phyloP scores from a whole-genome alignment of 306 rosid genomes.

The Trifolium pratense region DNA sequence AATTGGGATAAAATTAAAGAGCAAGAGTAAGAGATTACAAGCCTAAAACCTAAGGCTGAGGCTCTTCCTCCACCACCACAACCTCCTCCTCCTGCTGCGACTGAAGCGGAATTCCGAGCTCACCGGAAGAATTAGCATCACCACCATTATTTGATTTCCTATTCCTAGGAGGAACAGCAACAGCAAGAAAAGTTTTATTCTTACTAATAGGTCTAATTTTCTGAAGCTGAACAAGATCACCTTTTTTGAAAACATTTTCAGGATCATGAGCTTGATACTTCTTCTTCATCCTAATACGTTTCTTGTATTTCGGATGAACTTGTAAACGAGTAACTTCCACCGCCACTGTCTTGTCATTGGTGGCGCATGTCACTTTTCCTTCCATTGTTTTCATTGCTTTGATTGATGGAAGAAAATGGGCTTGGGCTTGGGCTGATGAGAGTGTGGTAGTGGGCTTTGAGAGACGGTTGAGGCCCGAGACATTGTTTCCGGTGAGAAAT shows the following conservation, averaged over 20 bases:
- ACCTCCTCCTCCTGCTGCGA: neutral
- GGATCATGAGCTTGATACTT: conserved; percentile 97
- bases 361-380: conserved; percentile 77
- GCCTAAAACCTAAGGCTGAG: neutral
- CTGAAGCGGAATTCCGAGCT: conserved; percentile 63
- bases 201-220: conserved; percentile 85
- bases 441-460: conserved; percentile 47
- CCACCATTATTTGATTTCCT: conserved; percentile 41
- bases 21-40: neutral
- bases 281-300: conserved; percentile 89
- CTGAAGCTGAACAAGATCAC: conserved; percentile 80
- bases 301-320: conserved; percentile 89
- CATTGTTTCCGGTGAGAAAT: conserved; percentile 66
- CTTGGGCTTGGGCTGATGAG: neutral
- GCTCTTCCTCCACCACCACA: neutral
- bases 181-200: conserved; percentile 80
- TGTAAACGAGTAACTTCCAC: conserved; percentile 88
- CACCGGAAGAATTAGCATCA: conserved; percentile 20
- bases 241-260: conserved; percentile 77
- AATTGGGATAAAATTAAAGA: neutral
- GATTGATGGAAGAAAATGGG: conserved; percentile 9
- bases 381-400: conserved; percentile 75
- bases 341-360: conserved; percentile 80
- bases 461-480: conserved; percentile 47
- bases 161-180: conserved; percentile 52